Percentiles rank a stretch among this genome's conserved stretches.
Evolutionary conservation across 1,284 basidiomycete genomes (phyloP).

Genomic region (Marasmius fiardii): DNA sequence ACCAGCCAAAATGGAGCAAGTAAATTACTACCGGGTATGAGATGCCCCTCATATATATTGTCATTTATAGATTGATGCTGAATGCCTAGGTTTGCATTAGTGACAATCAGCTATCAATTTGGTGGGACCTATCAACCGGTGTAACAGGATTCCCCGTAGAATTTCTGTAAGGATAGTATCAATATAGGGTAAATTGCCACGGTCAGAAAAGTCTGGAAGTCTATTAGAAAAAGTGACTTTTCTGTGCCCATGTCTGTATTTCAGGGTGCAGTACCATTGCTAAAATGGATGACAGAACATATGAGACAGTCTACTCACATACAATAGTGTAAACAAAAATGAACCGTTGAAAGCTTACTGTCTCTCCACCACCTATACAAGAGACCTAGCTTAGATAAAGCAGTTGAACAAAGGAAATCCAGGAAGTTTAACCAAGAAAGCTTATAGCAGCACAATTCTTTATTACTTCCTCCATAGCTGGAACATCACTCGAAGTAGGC

Average conservation of each 20-base stretch:
- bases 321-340: background rate
- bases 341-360: background rate
- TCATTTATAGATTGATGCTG: no score
- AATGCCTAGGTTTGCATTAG: background rate
- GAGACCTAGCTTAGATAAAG: no score
- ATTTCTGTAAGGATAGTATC: no score
- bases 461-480: no score
- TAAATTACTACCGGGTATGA: no score
- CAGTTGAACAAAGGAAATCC: no score
- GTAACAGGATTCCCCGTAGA: no score
- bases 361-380: no score
- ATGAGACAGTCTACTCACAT: background rate
- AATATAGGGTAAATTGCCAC: no score
- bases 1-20: background rate
- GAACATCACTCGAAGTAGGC: background rate
- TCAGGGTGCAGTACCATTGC: background rate
- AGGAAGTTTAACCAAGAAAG: background rate
- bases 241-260: background rate
- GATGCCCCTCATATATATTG: background rate
- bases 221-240: background rate
- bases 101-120: background rate
- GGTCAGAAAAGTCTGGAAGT: no score
- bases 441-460: no score
- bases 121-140: background rate
- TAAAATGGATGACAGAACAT: background rate